Percentiles rank a stretch among this genome's conserved stretches.
Evolutionary conservation across 2,329 filamentous ascomycete species (phyloP).

Genomic region (Rhynchosporium secalis): DNA sequence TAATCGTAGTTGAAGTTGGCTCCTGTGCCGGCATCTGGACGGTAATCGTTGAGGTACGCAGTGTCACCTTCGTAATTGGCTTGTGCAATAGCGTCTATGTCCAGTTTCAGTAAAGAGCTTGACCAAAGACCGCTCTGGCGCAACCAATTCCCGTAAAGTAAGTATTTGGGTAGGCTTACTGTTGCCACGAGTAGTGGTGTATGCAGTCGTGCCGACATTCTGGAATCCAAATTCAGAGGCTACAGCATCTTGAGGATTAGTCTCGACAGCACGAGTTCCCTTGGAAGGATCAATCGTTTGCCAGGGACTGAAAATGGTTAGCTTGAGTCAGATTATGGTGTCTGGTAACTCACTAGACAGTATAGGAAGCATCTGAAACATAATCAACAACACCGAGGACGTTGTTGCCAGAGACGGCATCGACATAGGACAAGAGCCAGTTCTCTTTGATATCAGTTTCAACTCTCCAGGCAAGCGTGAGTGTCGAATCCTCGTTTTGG

Average conservation of each 20-base stretch:
- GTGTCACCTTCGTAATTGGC: slow-evolving; percentile 49
- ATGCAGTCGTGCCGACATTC: slow-evolving; percentile 48
- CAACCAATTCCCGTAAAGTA: too few relatives aligned
- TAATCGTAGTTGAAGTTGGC: slow-evolving; percentile 51
- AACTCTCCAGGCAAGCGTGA: slow-evolving; percentile 56
- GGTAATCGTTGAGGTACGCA: slow-evolving; percentile 51
- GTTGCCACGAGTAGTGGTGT: slow-evolving; percentile 57
- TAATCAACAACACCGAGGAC: slow-evolving; percentile 58
- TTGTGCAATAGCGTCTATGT: slow-evolving; percentile 51
- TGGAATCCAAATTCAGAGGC: slow-evolving; percentile 57
- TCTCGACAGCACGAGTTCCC: slow-evolving; percentile 46
- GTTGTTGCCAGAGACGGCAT: slow-evolving; percentile 46
- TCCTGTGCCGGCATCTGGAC: slow-evolving; percentile 44
- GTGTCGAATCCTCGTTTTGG: slow-evolving; percentile 45
- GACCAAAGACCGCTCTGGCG: too few relatives aligned
- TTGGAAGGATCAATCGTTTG: slow-evolving; percentile 54
- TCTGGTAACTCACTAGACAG: slow-evolving; percentile 49
- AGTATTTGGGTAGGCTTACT: slow-evolving; percentile 34
- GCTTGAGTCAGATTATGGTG: not conserved
- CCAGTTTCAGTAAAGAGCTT: not conserved
- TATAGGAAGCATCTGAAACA: slow-evolving; percentile 54
- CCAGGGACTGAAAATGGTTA: slow-evolving; percentile 46
- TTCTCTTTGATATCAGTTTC: slow-evolving; percentile 58
- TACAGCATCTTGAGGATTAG: slow-evolving; percentile 49
- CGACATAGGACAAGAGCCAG: slow-evolving; percentile 61